Conservation (phyloP, 768 basidiomycete genomes). For the Panellus pusillus region DNA sequence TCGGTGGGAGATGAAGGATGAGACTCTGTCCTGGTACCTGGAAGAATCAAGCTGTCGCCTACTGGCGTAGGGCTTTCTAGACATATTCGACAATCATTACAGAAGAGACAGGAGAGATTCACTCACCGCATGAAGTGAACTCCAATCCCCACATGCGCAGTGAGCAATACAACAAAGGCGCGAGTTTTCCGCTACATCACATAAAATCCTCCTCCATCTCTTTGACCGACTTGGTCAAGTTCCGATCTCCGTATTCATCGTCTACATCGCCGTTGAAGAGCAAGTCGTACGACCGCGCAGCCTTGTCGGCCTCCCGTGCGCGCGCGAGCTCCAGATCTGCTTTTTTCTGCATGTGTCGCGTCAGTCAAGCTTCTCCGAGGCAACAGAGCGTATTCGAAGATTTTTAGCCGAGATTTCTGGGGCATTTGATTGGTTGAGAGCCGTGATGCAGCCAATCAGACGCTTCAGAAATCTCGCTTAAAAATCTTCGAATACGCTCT, state of each 20-base stretch:
- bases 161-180: not conserved
- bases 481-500: too few species aligned
- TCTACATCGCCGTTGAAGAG: slow-evolving; percentile 70
- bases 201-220: slow-evolving; percentile 91
- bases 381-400: too few species aligned
- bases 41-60: not conserved
- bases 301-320: slow-evolving; percentile 82
- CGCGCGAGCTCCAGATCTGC: slow-evolving; percentile 74
- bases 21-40: not conserved
- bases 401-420: too few species aligned
- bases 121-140: not conserved
- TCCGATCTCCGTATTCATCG: slow-evolving; percentile 45
- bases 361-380: too few species aligned
- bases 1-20: too few species aligned
- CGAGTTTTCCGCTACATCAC: slow-evolving; percentile 38
- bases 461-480: too few species aligned
- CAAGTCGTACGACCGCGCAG: slow-evolving; percentile 81
- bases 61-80: too few species aligned
- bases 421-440: too few species aligned
- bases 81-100: too few species aligned
- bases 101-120: too few species aligned
- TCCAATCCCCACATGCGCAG: not conserved
- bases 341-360: slow-evolving; percentile 56
- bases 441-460: too few species aligned
- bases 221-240: slow-evolving; percentile 60